Conservation (phyloP, 129 eudicot genomes). For the Oenanthe sinensis region DNA sequence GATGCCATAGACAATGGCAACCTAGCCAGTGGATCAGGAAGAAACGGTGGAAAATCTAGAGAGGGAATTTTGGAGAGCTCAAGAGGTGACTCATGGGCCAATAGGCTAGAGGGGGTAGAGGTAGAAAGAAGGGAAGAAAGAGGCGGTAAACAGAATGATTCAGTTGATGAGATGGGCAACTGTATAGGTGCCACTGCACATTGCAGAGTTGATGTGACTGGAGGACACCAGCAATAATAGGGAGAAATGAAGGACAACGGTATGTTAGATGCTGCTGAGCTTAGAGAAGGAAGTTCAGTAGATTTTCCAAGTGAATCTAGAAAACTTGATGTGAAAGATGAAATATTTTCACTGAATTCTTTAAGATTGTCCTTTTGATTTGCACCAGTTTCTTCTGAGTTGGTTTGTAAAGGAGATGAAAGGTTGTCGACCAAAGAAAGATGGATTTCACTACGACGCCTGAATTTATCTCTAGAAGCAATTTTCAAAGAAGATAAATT, state of each 20-base stretch:
- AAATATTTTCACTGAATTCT: constrained; percentile 19
- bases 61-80: constrained; percentile 38
- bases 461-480: constrained; percentile 41
- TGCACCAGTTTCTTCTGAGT: constrained; percentile 20
- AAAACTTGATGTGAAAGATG: constrained; percentile 27
- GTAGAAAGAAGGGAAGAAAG: constrained; percentile 52
- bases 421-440: constrained; percentile 25
- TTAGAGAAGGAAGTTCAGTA: constrained; percentile 13
- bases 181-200: constrained; percentile 32
- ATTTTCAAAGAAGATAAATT: constrained; percentile 32
- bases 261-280: constrained; percentile 20
- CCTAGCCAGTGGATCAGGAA: constrained; percentile 47
- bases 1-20: constrained; percentile 39
- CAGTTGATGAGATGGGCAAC: constrained; percentile 39
- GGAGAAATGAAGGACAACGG: constrained; percentile 53
- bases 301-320: constrained; percentile 40
- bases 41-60: constrained; percentile 49
- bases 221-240: constrained; percentile 89
- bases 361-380: constrained; percentile 17
- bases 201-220: constrained; percentile 46
- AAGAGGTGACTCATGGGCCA: constrained; percentile 39
- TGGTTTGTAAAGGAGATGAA: constrained; percentile 21
- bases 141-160: constrained; percentile 58
- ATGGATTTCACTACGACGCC: constrained; percentile 34
- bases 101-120: constrained; percentile 31